Percentiles rank a stretch among this genome's conserved stretches.
phyloP scores from a whole-genome alignment of 192 early-diverging fungal species.

The Physocladia obscura region DNA sequence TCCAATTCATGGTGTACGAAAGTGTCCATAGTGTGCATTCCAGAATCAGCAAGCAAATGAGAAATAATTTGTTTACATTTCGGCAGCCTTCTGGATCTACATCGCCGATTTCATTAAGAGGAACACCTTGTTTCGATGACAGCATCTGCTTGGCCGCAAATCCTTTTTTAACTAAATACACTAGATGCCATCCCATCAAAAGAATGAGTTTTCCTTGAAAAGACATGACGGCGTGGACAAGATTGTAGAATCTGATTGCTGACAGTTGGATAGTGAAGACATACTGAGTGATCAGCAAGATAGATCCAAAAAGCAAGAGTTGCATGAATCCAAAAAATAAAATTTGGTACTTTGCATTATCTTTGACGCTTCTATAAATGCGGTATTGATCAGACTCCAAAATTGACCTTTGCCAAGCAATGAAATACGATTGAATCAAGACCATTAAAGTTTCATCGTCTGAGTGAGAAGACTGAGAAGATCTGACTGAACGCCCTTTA shows the following conservation, averaged over 20 bases:
- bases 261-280: not conserved
- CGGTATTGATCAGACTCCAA: not conserved
- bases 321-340: not conserved
- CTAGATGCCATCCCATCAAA: not conserved
- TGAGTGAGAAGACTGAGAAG: too few species aligned
- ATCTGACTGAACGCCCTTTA: too few species aligned
- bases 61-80: too few species aligned
- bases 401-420: too few species aligned
- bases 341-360: not conserved
- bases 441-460: too few species aligned
- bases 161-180: not conserved
- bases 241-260: not conserved
- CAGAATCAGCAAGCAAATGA: not conserved
- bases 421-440: too few species aligned
- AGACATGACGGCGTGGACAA: slow-evolving; percentile 6
- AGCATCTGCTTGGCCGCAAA: too few species aligned
- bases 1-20: slow-evolving; percentile 9
- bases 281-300: not conserved
- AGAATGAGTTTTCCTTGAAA: slow-evolving; percentile 4
- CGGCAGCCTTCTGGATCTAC: too few species aligned
- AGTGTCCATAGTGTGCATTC: slow-evolving; percentile 1
- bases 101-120: too few species aligned
- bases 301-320: not conserved
- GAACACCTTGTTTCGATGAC: too few species aligned
- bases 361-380: not conserved